These are phyloP conservation scores for Anthracocystis panici-leucophaei DNA, from an alignment of 1,284 basidiomycete species.

Conservation along the genomic window DNA sequence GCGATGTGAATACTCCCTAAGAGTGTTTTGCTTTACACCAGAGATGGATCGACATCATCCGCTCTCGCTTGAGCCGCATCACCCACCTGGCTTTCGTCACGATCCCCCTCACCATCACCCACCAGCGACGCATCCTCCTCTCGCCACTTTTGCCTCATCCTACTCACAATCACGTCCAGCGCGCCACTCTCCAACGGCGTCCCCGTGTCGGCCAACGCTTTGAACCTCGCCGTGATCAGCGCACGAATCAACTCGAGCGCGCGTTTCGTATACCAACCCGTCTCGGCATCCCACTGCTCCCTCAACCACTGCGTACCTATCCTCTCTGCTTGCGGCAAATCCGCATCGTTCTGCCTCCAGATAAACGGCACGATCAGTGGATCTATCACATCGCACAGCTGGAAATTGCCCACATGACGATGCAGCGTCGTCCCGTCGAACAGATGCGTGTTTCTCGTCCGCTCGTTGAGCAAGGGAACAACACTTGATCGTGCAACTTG, in stretches of 20 bases:
- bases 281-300: conserved; percentile 24
- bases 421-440: conserved; percentile 87
- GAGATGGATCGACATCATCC: conserved; percentile 4
- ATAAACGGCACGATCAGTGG: conserved; percentile 72
- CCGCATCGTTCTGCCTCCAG: conserved; percentile 15
- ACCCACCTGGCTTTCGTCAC: background rate
- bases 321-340: background rate
- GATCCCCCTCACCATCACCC: background rate
- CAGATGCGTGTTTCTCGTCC: conserved; percentile 76
- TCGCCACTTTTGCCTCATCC: conserved; percentile 19
- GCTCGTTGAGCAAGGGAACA: background rate
- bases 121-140: conserved; percentile 32
- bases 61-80: background rate
- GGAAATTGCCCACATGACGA: conserved; percentile 88
- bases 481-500: conserved; percentile 8
- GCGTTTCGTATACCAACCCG: conserved; percentile 57
- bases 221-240: conserved; percentile 44
- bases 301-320: conserved; percentile 26
- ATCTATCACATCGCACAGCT: conserved; percentile 90
- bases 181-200: conserved; percentile 6
- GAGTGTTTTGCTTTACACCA: background rate
- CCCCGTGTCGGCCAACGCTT: conserved; percentile 30
- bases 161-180: conserved; percentile 13
- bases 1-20: background rate
- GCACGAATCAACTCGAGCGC: conserved; percentile 55